A percentile compares a stretch with the other conserved stretches of the same genome.
These are phyloP conservation scores for Hypoxylon sp. DNA, from an alignment of 2,329 filamentous ascomycete species.

Conservation along the genomic window DNA sequence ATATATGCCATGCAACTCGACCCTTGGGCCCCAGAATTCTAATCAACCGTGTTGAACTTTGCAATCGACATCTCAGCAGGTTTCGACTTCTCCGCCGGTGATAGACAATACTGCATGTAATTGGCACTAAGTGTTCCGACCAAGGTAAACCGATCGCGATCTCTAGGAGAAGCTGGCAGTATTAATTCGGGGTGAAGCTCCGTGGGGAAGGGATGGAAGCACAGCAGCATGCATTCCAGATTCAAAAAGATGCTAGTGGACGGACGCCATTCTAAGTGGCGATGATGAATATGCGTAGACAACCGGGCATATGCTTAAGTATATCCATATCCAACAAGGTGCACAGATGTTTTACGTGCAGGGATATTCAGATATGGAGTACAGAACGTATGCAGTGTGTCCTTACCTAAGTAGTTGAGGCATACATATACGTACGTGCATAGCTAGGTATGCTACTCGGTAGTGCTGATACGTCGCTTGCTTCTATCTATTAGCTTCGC, in stretches of 20 bases:
- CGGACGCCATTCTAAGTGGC: conserved; percentile 30
- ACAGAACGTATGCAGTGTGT: conserved; percentile 32
- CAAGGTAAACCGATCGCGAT: conserved; percentile 36
- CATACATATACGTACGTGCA: conserved; percentile 33
- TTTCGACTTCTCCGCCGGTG: conserved; percentile 19
- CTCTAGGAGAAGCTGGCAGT: conserved; percentile 13
- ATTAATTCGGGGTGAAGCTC: conserved; percentile 22
- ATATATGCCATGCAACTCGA: conserved; percentile 36
- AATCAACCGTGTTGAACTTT: conserved; percentile 10
- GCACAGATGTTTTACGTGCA: conserved; percentile 25
- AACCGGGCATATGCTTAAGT: conserved; percentile 10
- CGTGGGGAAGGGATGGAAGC: conserved; percentile 16
- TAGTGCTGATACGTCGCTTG: conserved; percentile 40
- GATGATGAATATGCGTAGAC: conserved; percentile 27
- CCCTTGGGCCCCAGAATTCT: conserved; percentile 17
- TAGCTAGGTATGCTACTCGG: conserved; percentile 23
- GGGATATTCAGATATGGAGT: conserved; percentile 12
- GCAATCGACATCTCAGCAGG: conserved; percentile 3
- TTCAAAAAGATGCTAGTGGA: conserved; percentile 10
- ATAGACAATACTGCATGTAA: conserved; percentile 13
- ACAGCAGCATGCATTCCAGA: conserved; percentile 16
- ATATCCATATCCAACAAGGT: conserved; percentile 25
- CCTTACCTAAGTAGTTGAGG: conserved; percentile 23
- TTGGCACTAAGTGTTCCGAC: conserved; percentile 18
- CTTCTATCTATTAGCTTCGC: conserved; percentile 41